Conservation (phyloP, 371 early-diverging fungal genomes). For the Apophysomyces elegans region DNA sequence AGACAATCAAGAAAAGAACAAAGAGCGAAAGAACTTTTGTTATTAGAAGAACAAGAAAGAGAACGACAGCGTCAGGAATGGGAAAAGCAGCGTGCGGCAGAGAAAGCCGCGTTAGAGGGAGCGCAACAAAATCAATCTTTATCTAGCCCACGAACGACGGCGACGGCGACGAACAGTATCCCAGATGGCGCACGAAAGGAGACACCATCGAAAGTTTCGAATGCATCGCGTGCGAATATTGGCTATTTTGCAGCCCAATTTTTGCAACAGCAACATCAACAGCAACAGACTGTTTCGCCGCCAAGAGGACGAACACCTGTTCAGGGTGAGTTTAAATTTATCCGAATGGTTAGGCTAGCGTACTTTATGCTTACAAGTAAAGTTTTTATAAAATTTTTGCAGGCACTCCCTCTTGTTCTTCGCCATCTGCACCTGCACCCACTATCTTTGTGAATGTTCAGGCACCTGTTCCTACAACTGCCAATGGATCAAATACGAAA, state of each 20-base stretch:
- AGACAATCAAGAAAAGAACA: conserved; percentile 26
- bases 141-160: background rate
- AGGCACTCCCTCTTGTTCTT: background rate
- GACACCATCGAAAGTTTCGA: conserved; percentile 10
- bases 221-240: conserved; percentile 10
- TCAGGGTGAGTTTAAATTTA: background rate
- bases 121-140: background rate
- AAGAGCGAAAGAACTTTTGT: conserved; percentile 23
- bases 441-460: background rate
- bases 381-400: background rate
- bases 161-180: too few species aligned
- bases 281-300: conserved; percentile 4
- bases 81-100: conserved; percentile 12
- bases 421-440: background rate
- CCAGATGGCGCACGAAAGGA: conserved; percentile 5
- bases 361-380: too few species aligned
- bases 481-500: conserved; percentile 6
- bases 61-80: conserved; percentile 21
- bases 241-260: conserved; percentile 21
- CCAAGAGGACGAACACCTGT: background rate
- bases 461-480: background rate
- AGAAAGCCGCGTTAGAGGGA: background rate
- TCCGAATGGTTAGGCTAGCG: too few species aligned
- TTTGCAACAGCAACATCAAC: conserved; percentile 25
- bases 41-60: conserved; percentile 24